phyloP scores from a whole-genome alignment of 192 early-diverging fungal genomes.

The Oehlia diaphana region DNA sequence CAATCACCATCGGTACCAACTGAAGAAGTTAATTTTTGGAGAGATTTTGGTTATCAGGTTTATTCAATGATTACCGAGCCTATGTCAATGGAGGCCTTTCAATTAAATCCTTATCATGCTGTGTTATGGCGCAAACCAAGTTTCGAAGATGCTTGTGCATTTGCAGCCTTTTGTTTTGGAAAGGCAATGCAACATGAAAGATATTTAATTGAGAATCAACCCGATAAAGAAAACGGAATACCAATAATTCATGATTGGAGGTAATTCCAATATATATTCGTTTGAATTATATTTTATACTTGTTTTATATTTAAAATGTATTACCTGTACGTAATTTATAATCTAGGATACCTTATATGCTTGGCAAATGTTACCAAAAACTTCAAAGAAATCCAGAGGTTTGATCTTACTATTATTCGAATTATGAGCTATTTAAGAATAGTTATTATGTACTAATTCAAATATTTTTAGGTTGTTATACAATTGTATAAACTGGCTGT shows the following conservation, averaged over 20 bases:
- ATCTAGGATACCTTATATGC: conserved; percentile 43
- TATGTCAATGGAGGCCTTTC: conserved; percentile 54
- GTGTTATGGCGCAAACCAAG: conserved; percentile 22
- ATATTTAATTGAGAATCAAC: conserved; percentile 10
- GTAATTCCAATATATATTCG: background rate
- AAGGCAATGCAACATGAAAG: conserved; percentile 35
- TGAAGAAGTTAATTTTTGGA: conserved; percentile 44
- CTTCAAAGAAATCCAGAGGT: conserved; percentile 43
- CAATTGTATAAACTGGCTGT: conserved; percentile 42
- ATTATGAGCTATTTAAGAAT: background rate
- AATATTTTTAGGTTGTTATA: conserved; percentile 36
- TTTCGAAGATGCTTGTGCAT: conserved; percentile 40
- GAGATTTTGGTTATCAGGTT: conserved; percentile 50
- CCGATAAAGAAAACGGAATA: background rate
- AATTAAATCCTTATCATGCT: background rate
- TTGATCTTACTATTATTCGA: background rate
- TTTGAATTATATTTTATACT: background rate
- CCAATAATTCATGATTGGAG: conserved; percentile 19
- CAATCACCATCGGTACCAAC: background rate
- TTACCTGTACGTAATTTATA: background rate
- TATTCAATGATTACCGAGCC: conserved; percentile 52
- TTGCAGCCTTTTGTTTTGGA: conserved; percentile 44
- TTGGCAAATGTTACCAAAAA: conserved; percentile 56
- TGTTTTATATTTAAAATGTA: background rate
- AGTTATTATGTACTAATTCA: background rate